Evolutionary conservation across 257 asterid genomes (phyloP).

Genomic region (Solanum sparsipilum): DNA sequence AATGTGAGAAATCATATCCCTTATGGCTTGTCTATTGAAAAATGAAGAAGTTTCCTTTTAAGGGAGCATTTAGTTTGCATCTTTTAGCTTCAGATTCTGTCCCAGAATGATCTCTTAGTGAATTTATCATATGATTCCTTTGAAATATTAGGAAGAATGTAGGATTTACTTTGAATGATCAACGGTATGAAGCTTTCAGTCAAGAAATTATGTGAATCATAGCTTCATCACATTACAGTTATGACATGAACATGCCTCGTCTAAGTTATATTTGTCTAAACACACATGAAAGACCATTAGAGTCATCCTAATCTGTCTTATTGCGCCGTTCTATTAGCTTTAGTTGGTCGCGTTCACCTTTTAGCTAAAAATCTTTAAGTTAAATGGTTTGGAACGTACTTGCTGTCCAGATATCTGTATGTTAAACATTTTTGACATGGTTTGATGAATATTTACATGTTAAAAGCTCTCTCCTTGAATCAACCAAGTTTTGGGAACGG

Average conservation of each 20-base stretch:
- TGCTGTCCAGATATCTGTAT: not conserved
- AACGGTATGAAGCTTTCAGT: not conserved
- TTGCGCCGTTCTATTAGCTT: too few species aligned
- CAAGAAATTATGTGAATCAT: not conserved
- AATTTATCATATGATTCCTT: not conserved
- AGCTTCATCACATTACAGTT: not conserved
- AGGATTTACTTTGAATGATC: not conserved
- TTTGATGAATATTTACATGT: too few species aligned
- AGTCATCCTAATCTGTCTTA: not conserved
- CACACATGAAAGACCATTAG: not conserved
- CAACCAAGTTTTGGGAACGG: too few species aligned
- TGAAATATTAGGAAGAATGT: not conserved
- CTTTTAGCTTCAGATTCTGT: not conserved
- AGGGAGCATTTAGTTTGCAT: not conserved
- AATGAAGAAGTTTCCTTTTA: not conserved
- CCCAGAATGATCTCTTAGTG: not conserved
- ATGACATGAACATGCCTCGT: not conserved
- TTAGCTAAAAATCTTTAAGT: not conserved
- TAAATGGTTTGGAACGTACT: not conserved
- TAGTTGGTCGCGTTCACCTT: not conserved
- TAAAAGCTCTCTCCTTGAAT: too few species aligned
- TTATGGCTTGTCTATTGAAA: not conserved
- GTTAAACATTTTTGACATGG: too few species aligned
- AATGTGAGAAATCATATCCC: not conserved
- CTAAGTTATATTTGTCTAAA: not conserved